Conservation (phyloP, 2,329 filamentous ascomycete genomes). For the Daldinia sp. region DNA sequence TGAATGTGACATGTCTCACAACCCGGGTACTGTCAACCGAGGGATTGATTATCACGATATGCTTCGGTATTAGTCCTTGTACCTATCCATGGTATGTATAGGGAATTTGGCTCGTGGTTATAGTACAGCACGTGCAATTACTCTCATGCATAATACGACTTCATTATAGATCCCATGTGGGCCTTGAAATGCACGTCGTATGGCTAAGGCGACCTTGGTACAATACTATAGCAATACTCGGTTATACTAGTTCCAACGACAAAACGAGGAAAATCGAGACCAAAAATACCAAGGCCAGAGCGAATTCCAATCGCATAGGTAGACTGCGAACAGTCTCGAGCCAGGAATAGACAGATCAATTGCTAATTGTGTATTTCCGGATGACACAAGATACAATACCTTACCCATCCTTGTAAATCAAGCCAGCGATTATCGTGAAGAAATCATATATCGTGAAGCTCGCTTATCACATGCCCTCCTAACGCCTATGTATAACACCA, state of each 20-base stretch:
- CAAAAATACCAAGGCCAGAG: neutral
- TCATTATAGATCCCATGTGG: conserved; percentile 15
- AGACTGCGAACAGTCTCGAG: neutral
- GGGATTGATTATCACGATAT: neutral
- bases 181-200: neutral
- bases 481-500: neutral
- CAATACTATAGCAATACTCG: too few relatives aligned
- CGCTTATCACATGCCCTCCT: neutral
- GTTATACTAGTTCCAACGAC: neutral
- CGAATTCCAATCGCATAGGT: neutral
- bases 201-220: neutral
- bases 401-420: neutral
- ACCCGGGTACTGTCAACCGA: too few relatives aligned
- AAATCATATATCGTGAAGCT: neutral
- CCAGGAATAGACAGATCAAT: neutral
- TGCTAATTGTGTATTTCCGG: neutral
- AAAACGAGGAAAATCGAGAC: neutral
- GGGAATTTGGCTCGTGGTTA: neutral
- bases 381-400: neutral
- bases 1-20: neutral
- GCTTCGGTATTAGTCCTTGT: neutral
- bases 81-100: neutral
- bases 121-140: conserved; percentile 5
- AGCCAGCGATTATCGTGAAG: neutral
- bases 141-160: conserved; percentile 14